Percentiles rank a stretch among this genome's conserved stretches.
Evolutionary conservation across 2,329 filamentous ascomycete species (phyloP).

Genomic region (Fusarium dimerum): DNA sequence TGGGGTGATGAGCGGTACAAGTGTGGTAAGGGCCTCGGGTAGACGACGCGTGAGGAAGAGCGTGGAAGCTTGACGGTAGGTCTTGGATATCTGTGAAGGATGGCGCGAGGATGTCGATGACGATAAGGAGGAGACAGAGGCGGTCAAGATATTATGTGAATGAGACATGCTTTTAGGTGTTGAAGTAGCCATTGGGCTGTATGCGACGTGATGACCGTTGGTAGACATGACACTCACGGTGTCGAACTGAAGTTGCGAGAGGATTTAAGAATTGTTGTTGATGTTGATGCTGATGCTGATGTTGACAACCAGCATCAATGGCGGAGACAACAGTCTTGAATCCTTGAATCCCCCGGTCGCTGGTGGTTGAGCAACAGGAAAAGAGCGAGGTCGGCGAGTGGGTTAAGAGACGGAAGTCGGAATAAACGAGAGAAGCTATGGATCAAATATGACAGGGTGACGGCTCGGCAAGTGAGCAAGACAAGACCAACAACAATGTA

Average conservation of each 20-base stretch:
- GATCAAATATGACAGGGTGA: conserved; percentile 1
- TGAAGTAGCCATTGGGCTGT: conserved; percentile 45
- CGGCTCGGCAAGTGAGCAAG: too few species aligned
- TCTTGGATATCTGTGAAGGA: conserved; percentile 79
- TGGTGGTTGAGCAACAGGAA: background rate
- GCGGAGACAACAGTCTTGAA: conserved; percentile 6
- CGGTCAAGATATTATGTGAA: conserved; percentile 56
- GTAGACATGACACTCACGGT: conserved; percentile 42
- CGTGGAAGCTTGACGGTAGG: conserved; percentile 91
- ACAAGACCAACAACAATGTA: too few species aligned
- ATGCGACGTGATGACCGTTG: conserved; percentile 43
- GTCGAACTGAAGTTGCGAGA: background rate
- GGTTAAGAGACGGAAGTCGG: conserved; percentile 6
- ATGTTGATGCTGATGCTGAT: conserved; percentile 3
- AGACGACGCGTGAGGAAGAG: conserved; percentile 92
- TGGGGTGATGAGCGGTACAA: conserved; percentile 78
- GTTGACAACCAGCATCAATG: conserved; percentile 16
- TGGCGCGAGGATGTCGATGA: conserved; percentile 62
- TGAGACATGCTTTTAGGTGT: conserved; percentile 41
- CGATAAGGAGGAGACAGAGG: conserved; percentile 70
- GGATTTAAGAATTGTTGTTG: background rate
- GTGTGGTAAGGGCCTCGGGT: conserved; percentile 82
- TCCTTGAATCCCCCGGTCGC: background rate
- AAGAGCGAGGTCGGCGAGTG: conserved; percentile 6
- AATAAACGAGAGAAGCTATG: conserved; percentile 6